Base-by-base conservation (phyloP, 1,284 basidiomycete species). In the Athelia sp. region DNA sequence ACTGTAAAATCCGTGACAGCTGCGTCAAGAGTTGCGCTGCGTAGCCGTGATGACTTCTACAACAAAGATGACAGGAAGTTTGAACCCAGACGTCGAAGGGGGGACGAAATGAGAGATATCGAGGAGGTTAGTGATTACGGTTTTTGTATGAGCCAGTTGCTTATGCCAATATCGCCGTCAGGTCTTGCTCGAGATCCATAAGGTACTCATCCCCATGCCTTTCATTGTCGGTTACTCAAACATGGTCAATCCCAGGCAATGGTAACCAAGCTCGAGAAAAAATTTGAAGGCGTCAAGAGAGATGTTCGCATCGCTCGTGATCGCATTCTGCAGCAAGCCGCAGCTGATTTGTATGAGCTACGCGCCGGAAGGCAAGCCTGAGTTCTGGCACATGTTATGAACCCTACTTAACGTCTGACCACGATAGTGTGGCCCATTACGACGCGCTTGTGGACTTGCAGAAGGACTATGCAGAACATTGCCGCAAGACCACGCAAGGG, bases 401-500 rank as follows among this genome's bases (percentile, higher is more conserved):
- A 26, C 22, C n/a, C 47, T 31, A 52, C 54, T 43, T 58, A 54
- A 60, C 56, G 50, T 46, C 35, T 35, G 40, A 22, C 53, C 43
- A 51, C 36, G 46, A 47, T 42, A 74, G 78, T 50, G 64, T 70
- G 43, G 58, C 52, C 22, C 68, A 72, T 51, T 72, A 69, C 57
- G 72, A 75, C 52, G 52, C 48, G 32, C 57, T 78, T 9, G 62
- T 76, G 24, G 61, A 60, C 31, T 62, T 77, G 18, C 72, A 77
- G 53, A 66, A 69, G 36, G 64, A 70, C 42, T 76, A 76, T 50
- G 65, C 71, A 31, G 63, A 60, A 29, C 58, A 64, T 40, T 62
- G 67, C n/a, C 61, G 63, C 31, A 52, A 60, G 34, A 52, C 71
- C 23, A 58, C 54, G 21, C 53, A 55, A 31, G 58, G 55, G 14